Conservation (phyloP, 1,284 basidiomycete genomes). For the Wallemia hederae region DNA sequence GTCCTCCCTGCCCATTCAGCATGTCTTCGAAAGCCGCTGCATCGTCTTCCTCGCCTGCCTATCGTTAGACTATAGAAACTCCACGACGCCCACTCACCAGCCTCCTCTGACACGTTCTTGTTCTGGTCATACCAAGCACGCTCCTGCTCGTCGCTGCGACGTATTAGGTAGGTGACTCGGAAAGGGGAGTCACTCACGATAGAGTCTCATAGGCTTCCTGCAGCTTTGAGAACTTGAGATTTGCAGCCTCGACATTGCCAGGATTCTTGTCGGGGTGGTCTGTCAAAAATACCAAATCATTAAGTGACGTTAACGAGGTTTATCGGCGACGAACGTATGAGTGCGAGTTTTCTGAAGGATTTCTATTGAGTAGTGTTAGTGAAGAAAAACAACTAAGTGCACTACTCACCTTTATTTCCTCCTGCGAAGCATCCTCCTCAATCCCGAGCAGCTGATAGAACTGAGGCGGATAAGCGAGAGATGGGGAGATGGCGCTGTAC, state of each 20-base stretch:
- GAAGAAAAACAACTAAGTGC: neutral
- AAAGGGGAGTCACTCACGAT: conserved; percentile 3
- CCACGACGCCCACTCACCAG: neutral
- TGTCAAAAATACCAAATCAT: conserved; percentile 19
- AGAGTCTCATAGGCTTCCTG: conserved; percentile 81
- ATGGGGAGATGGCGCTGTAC: neutral
- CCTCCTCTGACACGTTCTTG: conserved; percentile 27
- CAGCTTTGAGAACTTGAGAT: conserved; percentile 54
- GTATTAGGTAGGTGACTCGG: conserved; percentile 16
- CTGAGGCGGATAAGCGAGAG: neutral
- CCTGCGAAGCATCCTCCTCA: conserved; percentile 44
- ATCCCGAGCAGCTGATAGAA: conserved; percentile 14
- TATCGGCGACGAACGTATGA: conserved; percentile 7
- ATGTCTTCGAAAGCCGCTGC: neutral
- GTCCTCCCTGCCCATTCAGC: neutral
- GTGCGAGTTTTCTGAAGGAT: conserved; percentile 50
- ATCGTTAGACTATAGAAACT: neutral
- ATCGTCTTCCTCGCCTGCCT: neutral
- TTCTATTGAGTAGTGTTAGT: conserved; percentile 27
- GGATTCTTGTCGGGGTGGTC: conserved; percentile 78
- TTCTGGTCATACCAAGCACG: conserved; percentile 97
- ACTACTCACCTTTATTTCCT: conserved; percentile 48
- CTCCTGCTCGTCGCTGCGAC: conserved; percentile 78
- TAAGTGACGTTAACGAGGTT: neutral
- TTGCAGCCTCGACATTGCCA: conserved; percentile 53